Evolutionary conservation across 768 basidiomycete species (phyloP), one percentile per base, ranked within the genome.

Genomic region (Leccinum longicurvipes): DNA sequence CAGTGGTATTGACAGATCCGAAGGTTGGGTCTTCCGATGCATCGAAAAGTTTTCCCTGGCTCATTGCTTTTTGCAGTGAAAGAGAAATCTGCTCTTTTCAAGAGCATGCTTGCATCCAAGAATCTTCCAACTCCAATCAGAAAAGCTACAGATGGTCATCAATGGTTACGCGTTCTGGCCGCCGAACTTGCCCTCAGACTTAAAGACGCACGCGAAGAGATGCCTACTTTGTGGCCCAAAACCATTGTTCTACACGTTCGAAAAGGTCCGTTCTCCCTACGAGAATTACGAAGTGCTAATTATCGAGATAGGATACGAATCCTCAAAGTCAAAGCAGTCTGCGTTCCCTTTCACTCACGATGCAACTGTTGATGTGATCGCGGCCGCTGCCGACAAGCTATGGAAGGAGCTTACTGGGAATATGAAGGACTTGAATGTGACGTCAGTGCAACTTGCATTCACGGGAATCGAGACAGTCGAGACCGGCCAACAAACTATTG

Each of bases 31-130:
- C 23, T 53, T 53, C 21, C 47, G 32, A 1, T 3, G 9, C 23
- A n/a, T 10, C 6, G 1, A 6, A 1, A 15, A 23, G 3, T 25
- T 21, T 42, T 25, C 4, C 47, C 8, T 6, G n/a, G 15, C 54
- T 60, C n/a, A 53, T 39, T 36, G 42, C 31, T 41, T 51, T 56
- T 51, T 56, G 9, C 14, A 96, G 95, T 98, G 32, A 93, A 91
- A 65, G 91, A 92, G 66, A 92, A 92, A 70, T 79, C 86, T 15
- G 75, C 79, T 0, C 73, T 89, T 28, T 87, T 82, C 59, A 98
- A 97, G 75, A 93, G 91, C 63, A 98, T 98, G 96, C 74, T 93
- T 51, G 92, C 93, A 0, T 88, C 93, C n/a, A 99, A 99, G 71
- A 98, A 98, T 65, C 80, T 98, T 23, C 84, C 87, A 0, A 82